These are phyloP conservation scores for Hordeum pubiflorum DNA, from an alignment of 202 grass and related monocot genomes.

Conservation along the genomic window DNA sequence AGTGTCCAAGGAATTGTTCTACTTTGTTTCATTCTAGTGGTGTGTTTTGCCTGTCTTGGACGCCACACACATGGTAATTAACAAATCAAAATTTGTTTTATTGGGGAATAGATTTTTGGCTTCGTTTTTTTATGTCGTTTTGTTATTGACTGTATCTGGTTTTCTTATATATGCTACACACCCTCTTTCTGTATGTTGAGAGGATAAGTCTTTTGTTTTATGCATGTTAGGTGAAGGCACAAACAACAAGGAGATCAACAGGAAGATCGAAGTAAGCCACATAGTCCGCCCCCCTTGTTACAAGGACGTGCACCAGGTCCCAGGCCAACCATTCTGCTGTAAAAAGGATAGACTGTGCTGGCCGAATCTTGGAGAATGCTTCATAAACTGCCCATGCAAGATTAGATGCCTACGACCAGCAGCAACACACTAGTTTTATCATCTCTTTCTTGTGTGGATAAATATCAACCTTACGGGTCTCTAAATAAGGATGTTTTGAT, in stretches of 20 bases:
- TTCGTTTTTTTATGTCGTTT: background rate
- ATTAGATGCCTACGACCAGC: background rate
- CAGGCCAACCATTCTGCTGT: background rate
- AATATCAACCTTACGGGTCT: no score
- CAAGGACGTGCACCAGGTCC: background rate
- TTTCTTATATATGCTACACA: background rate
- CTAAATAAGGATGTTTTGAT: no score
- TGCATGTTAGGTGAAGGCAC: background rate
- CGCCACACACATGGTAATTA: background rate
- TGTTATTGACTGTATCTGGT: background rate
- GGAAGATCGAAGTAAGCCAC: background rate
- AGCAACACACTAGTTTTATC: background rate
- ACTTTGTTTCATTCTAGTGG: background rate
- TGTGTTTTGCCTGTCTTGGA: background rate
- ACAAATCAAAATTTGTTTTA: background rate
- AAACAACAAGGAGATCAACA: background rate
- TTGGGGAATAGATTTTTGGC: background rate
- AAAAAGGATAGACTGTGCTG: background rate
- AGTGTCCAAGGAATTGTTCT: background rate
- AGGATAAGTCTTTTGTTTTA: background rate
- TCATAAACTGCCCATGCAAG: conserved; percentile 5
- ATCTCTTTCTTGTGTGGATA: no score
- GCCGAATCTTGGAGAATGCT: background rate
- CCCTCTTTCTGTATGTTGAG: background rate
- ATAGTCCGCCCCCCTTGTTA: background rate